Evolutionary conservation across 2,329 filamentous ascomycete species (phyloP), one percentile per base, ranked within the genome.

Genomic region (Scortechinia acanthostroma): DNA sequence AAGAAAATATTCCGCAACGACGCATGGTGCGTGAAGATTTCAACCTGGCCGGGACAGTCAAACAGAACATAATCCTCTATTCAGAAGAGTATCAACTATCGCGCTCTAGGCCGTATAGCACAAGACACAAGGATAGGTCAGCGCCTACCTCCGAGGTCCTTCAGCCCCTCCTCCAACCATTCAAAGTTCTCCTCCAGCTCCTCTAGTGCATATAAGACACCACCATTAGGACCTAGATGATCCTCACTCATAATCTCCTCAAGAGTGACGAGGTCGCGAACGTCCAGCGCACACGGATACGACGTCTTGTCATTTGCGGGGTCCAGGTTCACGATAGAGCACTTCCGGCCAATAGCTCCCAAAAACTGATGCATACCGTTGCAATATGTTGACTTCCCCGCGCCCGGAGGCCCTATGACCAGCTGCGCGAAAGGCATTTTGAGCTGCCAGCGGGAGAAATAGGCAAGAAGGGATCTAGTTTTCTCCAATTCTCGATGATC

Each of bases 301-400:
- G 80, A 87, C 1, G 90, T 93, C 48, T 85, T 83, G 58, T 97
- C 91, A 71, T 98, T 98, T 45, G 93, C 93, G 21, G 93, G 93
- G 66, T 98, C 93, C 52, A 98, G 83, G 61, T 98, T 98, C 48
- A 96, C 88, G 28, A 97, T 83, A 15, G 89, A 94, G 70, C 89
- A 95, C 64, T 94, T 91, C 46, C 93, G 86, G 49, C 91, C 90
- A 60, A 98, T 95, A 51, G 93, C 91, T 52, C 85, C 85, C 75
- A 97, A 86, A 69, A 98, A 98, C 68, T 98, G 93, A 59, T 96
- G 88, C 87, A 98, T 95, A 60, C 93, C 93, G 80, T 97, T 89
- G 72, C 91, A 97, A 63, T 95, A 96, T 4, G 93, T 98, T 52
- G 90, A 96, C 70, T 98, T 98, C 49, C 93, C 93, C 22, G 90